Evolutionary conservation across 257 asterid species (phyloP).

Genomic region (Apocynum venetum): DNA sequence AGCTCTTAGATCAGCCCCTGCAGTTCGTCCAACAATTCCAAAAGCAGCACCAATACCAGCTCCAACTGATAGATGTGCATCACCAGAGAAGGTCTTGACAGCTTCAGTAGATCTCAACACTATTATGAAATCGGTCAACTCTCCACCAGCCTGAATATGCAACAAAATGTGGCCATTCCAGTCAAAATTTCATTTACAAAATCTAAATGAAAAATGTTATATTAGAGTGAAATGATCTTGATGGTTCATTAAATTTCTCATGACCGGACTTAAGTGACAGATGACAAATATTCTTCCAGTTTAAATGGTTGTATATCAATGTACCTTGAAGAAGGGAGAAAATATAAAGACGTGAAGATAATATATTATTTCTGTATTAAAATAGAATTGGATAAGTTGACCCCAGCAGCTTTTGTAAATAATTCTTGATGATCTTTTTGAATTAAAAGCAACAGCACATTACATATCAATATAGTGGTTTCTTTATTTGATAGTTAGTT

Average conservation of each 20-base stretch:
- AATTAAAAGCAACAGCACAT: too few species aligned
- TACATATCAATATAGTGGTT: not conserved
- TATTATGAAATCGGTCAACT: slow-evolving; percentile 78
- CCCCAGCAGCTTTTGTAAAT: not conserved
- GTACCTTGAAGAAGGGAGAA: not conserved
- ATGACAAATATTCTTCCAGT: not conserved
- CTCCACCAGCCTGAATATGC: slow-evolving; percentile 89
- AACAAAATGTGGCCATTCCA: not conserved
- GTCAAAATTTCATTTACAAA: not conserved
- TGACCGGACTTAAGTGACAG: not conserved
- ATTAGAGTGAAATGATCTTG: not conserved
- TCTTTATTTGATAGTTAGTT: not conserved
- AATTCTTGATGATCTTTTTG: not conserved
- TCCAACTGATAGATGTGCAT: slow-evolving; percentile 79
- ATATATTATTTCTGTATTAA: not conserved
- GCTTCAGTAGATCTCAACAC: slow-evolving; percentile 81
- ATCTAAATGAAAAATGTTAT: not conserved
- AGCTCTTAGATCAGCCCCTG: slow-evolving; percentile 89
- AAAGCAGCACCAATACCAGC: slow-evolving; percentile 90
- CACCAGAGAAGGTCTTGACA: slow-evolving; percentile 67
- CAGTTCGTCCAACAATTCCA: slow-evolving; percentile 86
- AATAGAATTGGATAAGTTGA: not conserved
- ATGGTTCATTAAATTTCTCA: not conserved
- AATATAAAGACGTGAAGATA: not conserved
- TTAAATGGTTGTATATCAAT: not conserved